Percentiles rank a stretch among this genome's conserved stretches.
Conservation (phyloP, 768 basidiomycete genomes). For the Crassisporium funariophilum region DNA sequence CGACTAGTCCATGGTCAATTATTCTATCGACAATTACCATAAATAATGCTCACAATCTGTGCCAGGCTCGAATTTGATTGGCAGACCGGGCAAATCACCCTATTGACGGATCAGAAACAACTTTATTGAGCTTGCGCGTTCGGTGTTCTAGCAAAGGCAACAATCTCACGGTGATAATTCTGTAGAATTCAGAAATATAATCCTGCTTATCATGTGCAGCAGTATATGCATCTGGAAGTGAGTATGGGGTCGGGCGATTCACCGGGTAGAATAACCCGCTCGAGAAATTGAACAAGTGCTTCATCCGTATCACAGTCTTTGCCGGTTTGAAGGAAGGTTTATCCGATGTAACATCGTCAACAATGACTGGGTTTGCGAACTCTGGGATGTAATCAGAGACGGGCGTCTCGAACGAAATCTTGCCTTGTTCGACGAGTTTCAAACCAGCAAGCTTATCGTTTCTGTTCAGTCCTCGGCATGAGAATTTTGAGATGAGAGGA, state of each 20-base stretch:
- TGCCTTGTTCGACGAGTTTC: constrained; percentile 27
- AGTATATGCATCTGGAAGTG: constrained; percentile 1
- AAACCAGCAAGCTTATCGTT: constrained; percentile 24
- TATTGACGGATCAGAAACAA: too few species aligned
- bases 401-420: constrained; percentile 19
- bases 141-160: too few species aligned
- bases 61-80: constrained; percentile 31
- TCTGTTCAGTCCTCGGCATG: background rate
- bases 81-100: constrained; percentile 26
- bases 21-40: background rate
- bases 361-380: constrained; percentile 23
- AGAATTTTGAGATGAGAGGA: background rate
- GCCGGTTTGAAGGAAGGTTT: constrained; percentile 21
- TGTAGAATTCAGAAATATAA: background rate
- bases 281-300: constrained; percentile 31
- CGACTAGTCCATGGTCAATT: constrained; percentile 13
- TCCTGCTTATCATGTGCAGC: constrained; percentile 8
- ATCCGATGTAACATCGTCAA: constrained; percentile 11
- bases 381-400: constrained; percentile 25
- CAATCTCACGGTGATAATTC: background rate
- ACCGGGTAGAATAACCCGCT: constrained; percentile 30
- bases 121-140: too few species aligned
- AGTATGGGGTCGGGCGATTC: background rate
- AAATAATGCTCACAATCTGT: constrained; percentile 21
- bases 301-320: constrained; percentile 19